These are phyloP conservation scores for Harringtonia lauricola DNA, from an alignment of 2,329 filamentous ascomycete genomes.

Conservation along the genomic window DNA sequence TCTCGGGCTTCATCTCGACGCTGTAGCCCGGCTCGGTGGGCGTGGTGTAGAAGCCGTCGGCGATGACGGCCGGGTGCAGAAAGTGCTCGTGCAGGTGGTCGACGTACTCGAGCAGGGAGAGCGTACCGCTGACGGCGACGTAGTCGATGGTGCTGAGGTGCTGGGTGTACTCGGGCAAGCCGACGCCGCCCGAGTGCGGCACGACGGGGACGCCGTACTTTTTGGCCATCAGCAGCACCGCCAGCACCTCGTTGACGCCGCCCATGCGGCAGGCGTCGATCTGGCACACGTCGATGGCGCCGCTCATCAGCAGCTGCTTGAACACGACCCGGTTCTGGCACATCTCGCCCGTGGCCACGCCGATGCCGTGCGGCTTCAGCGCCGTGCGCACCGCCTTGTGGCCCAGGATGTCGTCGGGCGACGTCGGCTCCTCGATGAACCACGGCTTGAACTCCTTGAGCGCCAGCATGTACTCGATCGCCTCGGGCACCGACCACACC, in stretches of 20 bases:
- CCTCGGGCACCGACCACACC: conserved; percentile 83
- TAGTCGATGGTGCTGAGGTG: conserved; percentile 91
- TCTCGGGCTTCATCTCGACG: conserved; percentile 85
- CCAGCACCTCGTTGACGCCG: conserved; percentile 83
- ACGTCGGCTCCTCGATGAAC: conserved; percentile 94
- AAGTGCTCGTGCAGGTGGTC: conserved; percentile 94
- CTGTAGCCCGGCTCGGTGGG: conserved; percentile 76
- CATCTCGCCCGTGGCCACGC: conserved; percentile 89
- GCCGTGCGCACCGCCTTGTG: conserved; percentile 79
- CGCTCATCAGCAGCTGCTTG: conserved; percentile 75
- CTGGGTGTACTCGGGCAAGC: conserved; percentile 87
- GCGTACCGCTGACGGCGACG: conserved; percentile 71
- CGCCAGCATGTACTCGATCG: conserved; percentile 75
- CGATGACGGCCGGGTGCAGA: conserved; percentile 66
- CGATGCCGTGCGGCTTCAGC: conserved; percentile 62
- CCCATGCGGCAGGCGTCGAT: conserved; percentile 85
- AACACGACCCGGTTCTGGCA: conserved; percentile 91
- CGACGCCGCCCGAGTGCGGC: conserved; percentile 81
- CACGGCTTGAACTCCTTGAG: conserved; percentile 76
- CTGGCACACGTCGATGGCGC: conserved; percentile 80
- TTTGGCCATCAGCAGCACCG: conserved; percentile 77
- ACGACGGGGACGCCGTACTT: conserved; percentile 74
- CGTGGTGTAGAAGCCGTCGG: conserved; percentile 80
- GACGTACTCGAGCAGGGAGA: conserved; percentile 79
- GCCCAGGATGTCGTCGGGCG: conserved; percentile 78